Base-by-base conservation (phyloP, 2,329 filamentous ascomycete genomes). In the Paraconiothyrium brasiliense region DNA sequence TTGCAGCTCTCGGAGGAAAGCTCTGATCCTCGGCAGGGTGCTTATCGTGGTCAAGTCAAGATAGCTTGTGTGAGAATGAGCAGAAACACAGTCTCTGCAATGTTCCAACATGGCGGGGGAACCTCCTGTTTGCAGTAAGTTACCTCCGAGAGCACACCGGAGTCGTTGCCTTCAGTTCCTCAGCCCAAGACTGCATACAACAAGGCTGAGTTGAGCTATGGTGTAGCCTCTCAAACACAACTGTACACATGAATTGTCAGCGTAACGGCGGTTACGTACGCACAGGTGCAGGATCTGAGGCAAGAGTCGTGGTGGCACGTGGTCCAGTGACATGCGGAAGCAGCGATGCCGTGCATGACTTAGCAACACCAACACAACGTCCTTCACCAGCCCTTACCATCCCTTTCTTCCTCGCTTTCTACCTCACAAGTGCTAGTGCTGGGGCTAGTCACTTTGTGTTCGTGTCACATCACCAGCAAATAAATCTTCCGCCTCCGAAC, bases 241-340 rank as follows among this genome's bases (percentile, higher is more conserved):
- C 37, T 54, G 55, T 35, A 43, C 37, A 39, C 24, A 46, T 43
- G 30, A 22, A 37, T 13, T 54, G 54, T 47, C 52, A 59, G 48
- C 32, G 48, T 50, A 59, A 48, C 56, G 14, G 22, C 43, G 56
- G 43, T n/a, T 59, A 27, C 37, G 41, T 41, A 58, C 57, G 54
- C 16, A 24, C 58, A 50, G 27, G 37, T 63, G 61, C 58, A 63
- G 58, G 39, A 63, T 63, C 61, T 57, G 39, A 35, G 37, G 56
- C 46, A 34, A 44, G 3, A 24, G 16, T 41, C 39, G 39, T n/a
- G 39, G 43, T 32, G 9, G 34, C 35, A 48, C 44, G 20, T 30
- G 27, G n/a, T 37, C 22, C 13, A 20, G 14, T 34, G 14, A 27
- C 32, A 32, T 48, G n/a, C 20, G n/a, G 30, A 30, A 47, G 41